Evolutionary conservation across 306 rosid species (phyloP).

Genomic region (Vigna hirtella): DNA sequence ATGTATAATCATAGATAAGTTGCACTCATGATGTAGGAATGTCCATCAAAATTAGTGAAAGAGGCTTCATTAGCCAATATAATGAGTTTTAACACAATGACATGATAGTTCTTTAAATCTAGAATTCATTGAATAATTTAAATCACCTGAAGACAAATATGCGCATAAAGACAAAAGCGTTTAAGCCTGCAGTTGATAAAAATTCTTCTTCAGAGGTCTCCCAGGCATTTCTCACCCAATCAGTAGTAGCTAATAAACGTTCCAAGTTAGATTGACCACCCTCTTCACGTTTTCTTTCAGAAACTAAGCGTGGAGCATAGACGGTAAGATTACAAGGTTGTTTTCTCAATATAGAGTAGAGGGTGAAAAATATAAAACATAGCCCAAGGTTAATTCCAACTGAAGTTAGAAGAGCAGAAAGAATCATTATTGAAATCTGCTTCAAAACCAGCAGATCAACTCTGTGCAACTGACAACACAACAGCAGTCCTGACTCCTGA

Average conservation of each 20-base stretch:
- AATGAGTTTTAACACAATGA: constrained; percentile 5
- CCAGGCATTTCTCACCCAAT: constrained; percentile 82
- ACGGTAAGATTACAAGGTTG: constrained; percentile 65
- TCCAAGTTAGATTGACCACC: constrained; percentile 54
- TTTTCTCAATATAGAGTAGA: constrained; percentile 71
- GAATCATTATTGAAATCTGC: constrained; percentile 58
- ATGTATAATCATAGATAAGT: constrained; percentile 12
- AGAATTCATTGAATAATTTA: constrained; percentile 14
- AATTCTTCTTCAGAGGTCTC: constrained; percentile 68
- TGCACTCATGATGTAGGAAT: neutral
- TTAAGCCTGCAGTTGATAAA: constrained; percentile 64
- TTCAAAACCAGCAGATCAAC: constrained; percentile 44
- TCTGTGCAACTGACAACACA: constrained; percentile 37
- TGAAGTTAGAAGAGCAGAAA: constrained; percentile 79
- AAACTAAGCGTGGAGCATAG: constrained; percentile 71
- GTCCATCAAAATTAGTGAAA: constrained; percentile 33
- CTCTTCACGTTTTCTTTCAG: constrained; percentile 40
- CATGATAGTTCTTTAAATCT: constrained; percentile 30
- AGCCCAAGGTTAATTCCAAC: constrained; percentile 82
- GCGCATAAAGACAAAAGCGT: constrained; percentile 82
- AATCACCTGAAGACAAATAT: constrained; percentile 75
- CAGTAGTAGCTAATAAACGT: constrained; percentile 57
- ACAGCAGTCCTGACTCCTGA: constrained; percentile 35
- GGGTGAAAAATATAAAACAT: constrained; percentile 65
- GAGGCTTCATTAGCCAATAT: constrained; percentile 15